Conservation (phyloP, 225 moss, liverwort and hornwort genomes). For the Anthoceros angustus region DNA sequence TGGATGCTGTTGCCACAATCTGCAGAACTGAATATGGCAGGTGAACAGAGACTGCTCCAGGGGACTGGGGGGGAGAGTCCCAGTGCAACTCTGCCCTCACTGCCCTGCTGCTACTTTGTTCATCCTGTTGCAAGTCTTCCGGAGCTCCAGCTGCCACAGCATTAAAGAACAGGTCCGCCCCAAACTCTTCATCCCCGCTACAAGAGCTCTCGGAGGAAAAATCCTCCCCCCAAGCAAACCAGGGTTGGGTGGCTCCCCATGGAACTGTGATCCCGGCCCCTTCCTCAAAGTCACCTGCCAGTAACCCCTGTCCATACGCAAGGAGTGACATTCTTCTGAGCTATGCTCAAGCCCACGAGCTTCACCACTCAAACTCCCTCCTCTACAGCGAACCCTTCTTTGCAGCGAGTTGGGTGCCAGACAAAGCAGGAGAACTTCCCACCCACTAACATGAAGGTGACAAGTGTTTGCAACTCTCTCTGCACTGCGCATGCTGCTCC, state of each 20-base stretch:
- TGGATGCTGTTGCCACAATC: constrained; percentile 49
- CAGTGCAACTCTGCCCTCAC: constrained; percentile 49
- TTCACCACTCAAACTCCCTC: neutral
- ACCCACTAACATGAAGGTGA: too few relatives aligned
- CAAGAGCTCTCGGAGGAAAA: neutral
- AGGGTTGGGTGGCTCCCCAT: constrained; percentile 42
- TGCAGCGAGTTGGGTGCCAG: too few relatives aligned
- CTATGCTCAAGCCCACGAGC: constrained; percentile 5
- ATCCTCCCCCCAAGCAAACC: constrained; percentile 29
- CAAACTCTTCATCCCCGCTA: neutral
- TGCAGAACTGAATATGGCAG: constrained; percentile 54
- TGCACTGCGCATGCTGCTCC: too few relatives aligned
- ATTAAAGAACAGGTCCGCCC: neutral
- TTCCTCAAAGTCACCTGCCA: constrained; percentile 63
- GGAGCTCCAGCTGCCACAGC: constrained; percentile 1
- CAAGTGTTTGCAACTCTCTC: too few relatives aligned
- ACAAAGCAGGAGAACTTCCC: too few relatives aligned
- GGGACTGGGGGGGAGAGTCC: constrained; percentile 87
- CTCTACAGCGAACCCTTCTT: too few relatives aligned
- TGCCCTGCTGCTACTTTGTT: constrained; percentile 11
- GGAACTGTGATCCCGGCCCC: constrained; percentile 69
- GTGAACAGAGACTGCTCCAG: constrained; percentile 44
- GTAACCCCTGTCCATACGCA: constrained; percentile 73
- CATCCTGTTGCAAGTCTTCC: neutral
- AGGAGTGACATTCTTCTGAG: constrained; percentile 64